Evolutionary conservation across 345 rosid species (phyloP).

Genomic region (Populus deltoides): DNA sequence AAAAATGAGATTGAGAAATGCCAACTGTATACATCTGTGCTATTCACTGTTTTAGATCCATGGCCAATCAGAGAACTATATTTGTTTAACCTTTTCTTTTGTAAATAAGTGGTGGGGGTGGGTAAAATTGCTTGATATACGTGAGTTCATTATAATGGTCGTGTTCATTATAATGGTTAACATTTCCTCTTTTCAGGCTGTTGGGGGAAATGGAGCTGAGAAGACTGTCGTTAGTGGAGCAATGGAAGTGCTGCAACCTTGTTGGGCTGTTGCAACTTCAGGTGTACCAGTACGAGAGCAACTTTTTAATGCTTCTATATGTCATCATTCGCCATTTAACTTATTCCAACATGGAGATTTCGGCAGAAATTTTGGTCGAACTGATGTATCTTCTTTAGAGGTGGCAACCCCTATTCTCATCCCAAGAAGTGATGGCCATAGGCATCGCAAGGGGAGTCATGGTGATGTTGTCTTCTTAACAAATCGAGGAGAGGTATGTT

Average conservation of each 20-base stretch:
- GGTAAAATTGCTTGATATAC: background rate
- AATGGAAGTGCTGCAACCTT: constrained; percentile 75
- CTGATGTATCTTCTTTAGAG: constrained; percentile 66
- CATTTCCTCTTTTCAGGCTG: constrained; percentile 55
- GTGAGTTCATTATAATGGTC: background rate
- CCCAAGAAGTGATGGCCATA: constrained; percentile 78
- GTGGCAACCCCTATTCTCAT: constrained; percentile 95
- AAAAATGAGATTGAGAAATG: background rate
- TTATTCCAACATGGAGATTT: constrained; percentile 78
- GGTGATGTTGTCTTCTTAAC: constrained; percentile 94
- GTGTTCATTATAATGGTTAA: background rate
- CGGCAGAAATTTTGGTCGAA: constrained; percentile 62
- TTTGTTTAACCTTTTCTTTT: background rate
- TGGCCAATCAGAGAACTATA: background rate
- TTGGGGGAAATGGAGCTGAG: constrained; percentile 89
- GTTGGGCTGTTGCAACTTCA: constrained; percentile 98
- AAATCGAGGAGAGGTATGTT: constrained; percentile 91
- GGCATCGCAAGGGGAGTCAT: constrained; percentile 75
- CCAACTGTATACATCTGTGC: background rate
- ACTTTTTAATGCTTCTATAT: constrained; percentile 93
- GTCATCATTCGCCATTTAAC: constrained; percentile 78
- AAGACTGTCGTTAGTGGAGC: constrained; percentile 77
- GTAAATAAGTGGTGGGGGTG: background rate
- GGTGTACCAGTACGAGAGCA: constrained; percentile 93
- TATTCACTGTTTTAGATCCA: background rate